phyloP scores from a whole-genome alignment of 352 stramenopile species.

The Globisporangium parvum region DNA sequence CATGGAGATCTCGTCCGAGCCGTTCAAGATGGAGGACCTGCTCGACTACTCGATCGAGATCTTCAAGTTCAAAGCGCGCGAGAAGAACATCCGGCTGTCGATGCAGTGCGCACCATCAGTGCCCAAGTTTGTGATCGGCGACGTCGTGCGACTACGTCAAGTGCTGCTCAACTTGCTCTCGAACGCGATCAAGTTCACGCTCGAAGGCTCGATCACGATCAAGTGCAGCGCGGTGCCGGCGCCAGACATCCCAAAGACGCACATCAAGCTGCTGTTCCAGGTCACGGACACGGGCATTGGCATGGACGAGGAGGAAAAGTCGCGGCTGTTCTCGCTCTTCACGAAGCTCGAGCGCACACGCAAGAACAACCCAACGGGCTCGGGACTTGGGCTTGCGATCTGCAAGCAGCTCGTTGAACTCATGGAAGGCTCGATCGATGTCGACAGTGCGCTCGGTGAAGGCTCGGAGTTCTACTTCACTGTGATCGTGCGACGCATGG shows the following conservation, averaged over 20 bases:
- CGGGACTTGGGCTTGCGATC: constrained; percentile 60
- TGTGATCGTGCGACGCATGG: constrained; percentile 39
- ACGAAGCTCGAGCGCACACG: constrained; percentile 58
- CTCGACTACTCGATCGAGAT: constrained; percentile 78
- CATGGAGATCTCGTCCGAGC: constrained; percentile 73
- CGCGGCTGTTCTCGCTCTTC: constrained; percentile 55
- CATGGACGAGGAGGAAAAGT: constrained; percentile 64
- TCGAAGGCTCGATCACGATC: constrained; percentile 62
- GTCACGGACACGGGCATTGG: constrained; percentile 67
- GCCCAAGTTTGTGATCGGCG: constrained; percentile 48
- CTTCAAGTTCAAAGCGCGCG: constrained; percentile 74
- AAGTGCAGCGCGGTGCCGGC: constrained; percentile 51
- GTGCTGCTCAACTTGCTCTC: constrained; percentile 71
- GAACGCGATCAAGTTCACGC: constrained; percentile 80
- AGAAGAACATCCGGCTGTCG: constrained; percentile 80
- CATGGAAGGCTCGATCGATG: constrained; percentile 64
- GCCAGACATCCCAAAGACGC: constrained; percentile 42
- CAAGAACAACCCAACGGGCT: constrained; percentile 68
- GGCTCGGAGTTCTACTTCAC: constrained; percentile 71
- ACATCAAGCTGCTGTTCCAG: constrained; percentile 61
- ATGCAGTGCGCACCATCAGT: constrained; percentile 48
- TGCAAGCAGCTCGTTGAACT: constrained; percentile 71
- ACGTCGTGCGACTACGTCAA: constrained; percentile 59
- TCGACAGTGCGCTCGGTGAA: constrained; percentile 58
- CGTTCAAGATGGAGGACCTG: constrained; percentile 64